Percentiles rank a stretch among this genome's conserved stretches.
These are phyloP conservation scores for Cicer cuneatum DNA, from an alignment of 306 rosid species.

Conservation along the genomic window DNA sequence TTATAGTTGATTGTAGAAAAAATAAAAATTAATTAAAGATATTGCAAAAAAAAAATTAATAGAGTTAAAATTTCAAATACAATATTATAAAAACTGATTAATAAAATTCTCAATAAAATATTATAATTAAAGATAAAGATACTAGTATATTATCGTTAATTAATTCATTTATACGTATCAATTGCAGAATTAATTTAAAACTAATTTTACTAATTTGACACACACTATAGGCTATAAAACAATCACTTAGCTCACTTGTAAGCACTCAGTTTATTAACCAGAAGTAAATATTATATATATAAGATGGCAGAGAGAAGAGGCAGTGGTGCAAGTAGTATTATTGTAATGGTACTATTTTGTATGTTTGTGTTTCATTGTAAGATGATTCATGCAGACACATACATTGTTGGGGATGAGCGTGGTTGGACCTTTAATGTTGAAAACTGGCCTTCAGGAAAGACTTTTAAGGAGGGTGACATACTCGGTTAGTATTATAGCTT, in stretches of 20 bases:
- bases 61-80: too few species aligned
- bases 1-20: too few species aligned
- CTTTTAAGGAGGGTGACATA: background rate
- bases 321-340: slow-evolving; percentile 46
- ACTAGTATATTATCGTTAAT: too few species aligned
- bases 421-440: background rate
- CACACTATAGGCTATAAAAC: background rate
- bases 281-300: background rate
- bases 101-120: too few species aligned
- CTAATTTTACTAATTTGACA: too few species aligned
- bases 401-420: background rate
- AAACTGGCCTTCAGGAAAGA: background rate
- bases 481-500: slow-evolving; percentile 8
- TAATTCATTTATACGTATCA: too few species aligned
- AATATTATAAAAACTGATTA: too few species aligned
- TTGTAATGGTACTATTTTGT: slow-evolving; percentile 29
- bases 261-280: background rate
- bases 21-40: too few species aligned
- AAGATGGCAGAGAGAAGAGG: background rate
- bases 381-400: background rate
- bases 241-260: background rate
- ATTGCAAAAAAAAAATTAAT: too few species aligned
- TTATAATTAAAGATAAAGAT: too few species aligned
- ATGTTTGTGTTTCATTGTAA: slow-evolving; percentile 20
- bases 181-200: too few species aligned